Evolutionary conservation across 1,139 yeast species (phyloP).

Genomic region (Blastobotrys apis): DNA sequence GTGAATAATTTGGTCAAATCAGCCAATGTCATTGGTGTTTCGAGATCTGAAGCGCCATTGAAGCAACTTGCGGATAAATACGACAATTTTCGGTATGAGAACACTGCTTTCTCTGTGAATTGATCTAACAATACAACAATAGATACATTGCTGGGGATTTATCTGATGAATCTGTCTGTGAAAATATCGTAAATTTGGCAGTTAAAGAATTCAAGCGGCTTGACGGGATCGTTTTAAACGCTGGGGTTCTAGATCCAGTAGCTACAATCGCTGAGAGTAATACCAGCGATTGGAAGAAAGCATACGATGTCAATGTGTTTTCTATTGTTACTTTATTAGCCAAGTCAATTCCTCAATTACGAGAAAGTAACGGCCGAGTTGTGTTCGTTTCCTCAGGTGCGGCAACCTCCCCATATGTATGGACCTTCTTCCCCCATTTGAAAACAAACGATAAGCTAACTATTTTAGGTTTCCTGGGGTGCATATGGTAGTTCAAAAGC

Average conservation of each 20-base stretch:
- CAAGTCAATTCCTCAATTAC: conserved; percentile 52
- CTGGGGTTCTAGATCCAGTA: conserved; percentile 85
- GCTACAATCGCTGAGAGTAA: conserved; percentile 48
- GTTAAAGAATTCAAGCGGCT: conserved; percentile 53
- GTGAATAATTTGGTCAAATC: conserved; percentile 49
- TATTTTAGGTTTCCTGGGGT: conserved; percentile 60
- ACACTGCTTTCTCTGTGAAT: conserved; percentile 13
- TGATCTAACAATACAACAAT: conserved; percentile 13
- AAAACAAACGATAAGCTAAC: neutral
- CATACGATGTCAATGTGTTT: conserved; percentile 76
- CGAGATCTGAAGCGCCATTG: conserved; percentile 55
- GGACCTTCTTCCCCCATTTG: conserved; percentile 14
- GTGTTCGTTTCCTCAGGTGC: conserved; percentile 89
- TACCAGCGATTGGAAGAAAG: conserved; percentile 53
- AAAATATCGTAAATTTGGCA: conserved; percentile 47
- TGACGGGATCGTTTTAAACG: conserved; percentile 75
- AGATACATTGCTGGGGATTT: conserved; percentile 58
- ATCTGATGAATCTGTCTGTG: conserved; percentile 40
- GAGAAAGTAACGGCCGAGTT: conserved; percentile 51
- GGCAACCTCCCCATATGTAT: conserved; percentile 48
- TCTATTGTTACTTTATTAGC: conserved; percentile 60
- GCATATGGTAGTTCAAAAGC: conserved; percentile 92
- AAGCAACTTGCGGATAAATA: conserved; percentile 37
- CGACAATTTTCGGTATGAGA: conserved; percentile 44
- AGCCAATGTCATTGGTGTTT: conserved; percentile 62